Percentiles rank a stretch among this genome's conserved stretches.
phyloP scores from a whole-genome alignment of 2,329 filamentous ascomycete genomes.

The Fusarium metavorans region DNA sequence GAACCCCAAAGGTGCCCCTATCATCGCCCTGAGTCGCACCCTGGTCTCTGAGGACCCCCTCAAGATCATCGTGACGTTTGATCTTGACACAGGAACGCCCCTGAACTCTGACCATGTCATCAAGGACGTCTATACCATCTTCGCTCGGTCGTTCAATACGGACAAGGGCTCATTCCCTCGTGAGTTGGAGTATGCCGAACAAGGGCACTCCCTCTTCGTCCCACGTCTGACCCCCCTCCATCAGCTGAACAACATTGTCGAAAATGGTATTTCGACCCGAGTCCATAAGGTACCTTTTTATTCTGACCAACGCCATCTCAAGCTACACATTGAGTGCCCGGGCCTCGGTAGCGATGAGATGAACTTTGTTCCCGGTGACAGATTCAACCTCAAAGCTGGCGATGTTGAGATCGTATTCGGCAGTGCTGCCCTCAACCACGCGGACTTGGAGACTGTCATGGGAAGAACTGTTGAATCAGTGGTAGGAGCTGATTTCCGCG shows the following conservation, averaged over 20 bases:
- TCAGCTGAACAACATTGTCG: slow-evolving; percentile 59
- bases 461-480: slow-evolving; percentile 47
- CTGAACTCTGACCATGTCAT: slow-evolving; percentile 8
- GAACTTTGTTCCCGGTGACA: slow-evolving; percentile 39
- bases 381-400: slow-evolving; percentile 39
- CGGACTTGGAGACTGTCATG: slow-evolving; percentile 53
- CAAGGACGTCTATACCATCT: slow-evolving; percentile 41
- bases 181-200: slow-evolving; percentile 60
- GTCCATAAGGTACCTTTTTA: slow-evolving; percentile 37
- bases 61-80: slow-evolving; percentile 58
- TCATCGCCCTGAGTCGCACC: slow-evolving; percentile 61
- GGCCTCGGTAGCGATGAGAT: slow-evolving; percentile 43
- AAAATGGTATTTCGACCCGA: slow-evolving; percentile 42
- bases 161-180: slow-evolving; percentile 25
- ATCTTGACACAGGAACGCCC: slow-evolving; percentile 39
- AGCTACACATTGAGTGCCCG: slow-evolving; percentile 43
- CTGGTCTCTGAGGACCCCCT: slow-evolving; percentile 62
- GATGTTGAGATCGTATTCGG: slow-evolving; percentile 58
- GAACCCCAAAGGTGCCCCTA: slow-evolving; percentile 53
- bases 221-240: slow-evolving; percentile 58
- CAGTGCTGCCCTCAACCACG: slow-evolving; percentile 49
- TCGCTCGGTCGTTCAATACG: slow-evolving; percentile 40
- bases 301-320: slow-evolving; percentile 17
- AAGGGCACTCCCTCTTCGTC: slow-evolving; percentile 53
- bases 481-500: slow-evolving; percentile 57